A percentile compares a stretch with the other conserved stretches of the same genome.
Conservation (phyloP, 495 filamentous ascomycete species). For the Gamarada debralockiae region DNA sequence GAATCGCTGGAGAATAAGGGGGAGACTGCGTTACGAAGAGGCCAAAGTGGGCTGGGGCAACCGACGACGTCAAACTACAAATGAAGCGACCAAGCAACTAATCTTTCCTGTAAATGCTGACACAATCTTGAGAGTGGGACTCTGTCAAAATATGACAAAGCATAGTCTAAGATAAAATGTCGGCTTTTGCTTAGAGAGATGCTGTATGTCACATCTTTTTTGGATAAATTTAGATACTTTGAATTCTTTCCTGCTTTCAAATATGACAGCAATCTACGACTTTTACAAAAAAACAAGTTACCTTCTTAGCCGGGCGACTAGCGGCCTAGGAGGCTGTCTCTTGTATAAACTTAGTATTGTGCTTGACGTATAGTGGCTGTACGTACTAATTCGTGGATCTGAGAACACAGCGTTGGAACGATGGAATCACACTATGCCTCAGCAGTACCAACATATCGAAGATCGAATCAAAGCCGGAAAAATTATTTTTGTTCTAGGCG, state of each 20-base stretch:
- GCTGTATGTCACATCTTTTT: not conserved
- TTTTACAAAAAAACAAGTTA: slow-evolving; percentile 13
- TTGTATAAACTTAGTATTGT: slow-evolving; percentile 14
- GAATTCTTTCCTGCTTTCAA: not conserved
- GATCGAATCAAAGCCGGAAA: slow-evolving; percentile 1
- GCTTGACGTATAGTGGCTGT: not conserved
- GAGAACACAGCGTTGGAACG: too few relatives aligned
- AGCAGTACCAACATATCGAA: slow-evolving; percentile 2
- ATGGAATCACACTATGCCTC: slow-evolving; percentile 12
- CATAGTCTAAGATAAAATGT: not conserved
- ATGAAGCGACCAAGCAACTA: too few relatives aligned
- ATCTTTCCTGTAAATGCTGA: too few relatives aligned
- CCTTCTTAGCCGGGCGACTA: slow-evolving; percentile 16
- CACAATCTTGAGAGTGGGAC: not conserved
- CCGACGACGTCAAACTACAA: too few relatives aligned
- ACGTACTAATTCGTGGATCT: too few relatives aligned
- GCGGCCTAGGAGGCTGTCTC: slow-evolving; percentile 18
- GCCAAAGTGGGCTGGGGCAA: too few relatives aligned
- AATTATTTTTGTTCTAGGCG: slow-evolving; percentile 11
- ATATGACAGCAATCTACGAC: not conserved
- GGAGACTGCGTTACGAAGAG: too few relatives aligned
- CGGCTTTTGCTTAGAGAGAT: not conserved
- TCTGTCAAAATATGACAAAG: not conserved
- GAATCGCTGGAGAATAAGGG: too few relatives aligned
- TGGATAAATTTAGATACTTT: not conserved